A percentile compares a stretch with the other conserved stretches of the same genome.
Evolutionary conservation across 169 alveolate genomes (phyloP).

Genomic region (Sarcocystis neurona): DNA sequence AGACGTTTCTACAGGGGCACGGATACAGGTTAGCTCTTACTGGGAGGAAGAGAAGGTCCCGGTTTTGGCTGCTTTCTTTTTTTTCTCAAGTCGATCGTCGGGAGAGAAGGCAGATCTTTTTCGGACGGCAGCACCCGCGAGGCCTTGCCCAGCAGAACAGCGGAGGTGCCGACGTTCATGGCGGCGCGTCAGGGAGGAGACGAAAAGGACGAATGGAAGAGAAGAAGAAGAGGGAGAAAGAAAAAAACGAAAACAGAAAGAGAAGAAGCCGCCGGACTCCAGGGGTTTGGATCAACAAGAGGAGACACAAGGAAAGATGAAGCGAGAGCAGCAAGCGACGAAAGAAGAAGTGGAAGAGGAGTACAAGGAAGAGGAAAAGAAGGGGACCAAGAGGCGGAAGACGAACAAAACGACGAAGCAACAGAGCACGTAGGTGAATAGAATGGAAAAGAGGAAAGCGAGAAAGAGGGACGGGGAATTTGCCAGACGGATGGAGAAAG

Average conservation of each 20-base stretch:
- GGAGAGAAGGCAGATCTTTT: constrained; percentile 18
- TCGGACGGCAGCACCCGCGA: constrained; percentile 3
- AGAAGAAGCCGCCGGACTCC: not conserved
- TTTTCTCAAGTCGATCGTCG: not conserved
- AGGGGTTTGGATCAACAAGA: not conserved
- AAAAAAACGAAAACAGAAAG: not conserved
- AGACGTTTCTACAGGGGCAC: no score
- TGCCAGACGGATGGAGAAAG: not conserved
- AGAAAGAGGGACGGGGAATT: not conserved
- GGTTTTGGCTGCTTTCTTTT: not conserved
- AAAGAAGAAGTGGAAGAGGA: no score
- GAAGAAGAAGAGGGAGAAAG: not conserved
- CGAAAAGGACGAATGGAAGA: not conserved
- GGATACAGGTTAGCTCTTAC: no score
- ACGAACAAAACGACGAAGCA: not conserved
- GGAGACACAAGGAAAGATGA: not conserved
- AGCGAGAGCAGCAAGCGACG: not conserved
- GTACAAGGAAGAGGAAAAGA: not conserved
- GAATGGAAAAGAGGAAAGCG: not conserved
- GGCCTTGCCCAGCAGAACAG: no score
- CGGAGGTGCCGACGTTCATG: constrained; percentile 15
- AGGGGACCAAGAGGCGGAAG: not conserved
- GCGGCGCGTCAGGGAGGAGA: not conserved
- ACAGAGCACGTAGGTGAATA: not conserved
- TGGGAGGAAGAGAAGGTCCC: not conserved